These are phyloP conservation scores for Ophiostoma piceae DNA, from an alignment of 2,329 filamentous ascomycete genomes.

Conservation along the genomic window DNA sequence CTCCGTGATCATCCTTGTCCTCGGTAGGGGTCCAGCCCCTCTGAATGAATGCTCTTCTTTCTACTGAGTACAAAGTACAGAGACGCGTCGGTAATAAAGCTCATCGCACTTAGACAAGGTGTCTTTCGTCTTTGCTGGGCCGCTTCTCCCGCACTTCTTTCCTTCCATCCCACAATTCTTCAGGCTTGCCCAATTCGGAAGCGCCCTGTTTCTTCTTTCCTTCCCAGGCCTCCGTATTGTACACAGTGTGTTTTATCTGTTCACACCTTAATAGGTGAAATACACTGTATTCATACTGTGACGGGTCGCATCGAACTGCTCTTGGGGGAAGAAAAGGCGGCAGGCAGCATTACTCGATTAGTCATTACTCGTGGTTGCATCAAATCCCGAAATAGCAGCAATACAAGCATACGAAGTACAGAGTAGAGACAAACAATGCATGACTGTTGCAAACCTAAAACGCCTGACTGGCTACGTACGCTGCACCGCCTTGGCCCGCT, in stretches of 20 bases:
- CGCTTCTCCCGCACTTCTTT: constrained; percentile 16
- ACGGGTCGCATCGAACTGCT: constrained; percentile 6
- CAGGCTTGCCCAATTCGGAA: constrained; percentile 22
- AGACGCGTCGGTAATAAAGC: background rate
- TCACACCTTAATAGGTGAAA: no score
- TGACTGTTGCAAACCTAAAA: background rate
- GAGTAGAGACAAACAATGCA: background rate
- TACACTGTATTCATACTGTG: background rate
- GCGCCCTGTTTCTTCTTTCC: background rate
- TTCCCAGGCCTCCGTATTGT: background rate
- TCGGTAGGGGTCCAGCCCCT: background rate
- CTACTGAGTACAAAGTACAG: background rate
- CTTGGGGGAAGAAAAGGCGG: background rate
- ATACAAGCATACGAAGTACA: background rate
- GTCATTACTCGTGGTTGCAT: background rate
- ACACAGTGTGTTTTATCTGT: background rate
- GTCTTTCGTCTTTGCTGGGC: no score
- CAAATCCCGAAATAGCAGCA: background rate
- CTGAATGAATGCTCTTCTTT: background rate
- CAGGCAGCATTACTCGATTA: background rate
- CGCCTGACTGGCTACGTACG: background rate
- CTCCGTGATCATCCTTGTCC: background rate
- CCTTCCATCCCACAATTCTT: constrained; percentile 13
- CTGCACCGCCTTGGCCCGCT: background rate
- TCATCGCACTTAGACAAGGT: no score